These are phyloP conservation scores for Gossypium sturtianum DNA, from an alignment of 345 rosid genomes.

Conservation along the genomic window DNA sequence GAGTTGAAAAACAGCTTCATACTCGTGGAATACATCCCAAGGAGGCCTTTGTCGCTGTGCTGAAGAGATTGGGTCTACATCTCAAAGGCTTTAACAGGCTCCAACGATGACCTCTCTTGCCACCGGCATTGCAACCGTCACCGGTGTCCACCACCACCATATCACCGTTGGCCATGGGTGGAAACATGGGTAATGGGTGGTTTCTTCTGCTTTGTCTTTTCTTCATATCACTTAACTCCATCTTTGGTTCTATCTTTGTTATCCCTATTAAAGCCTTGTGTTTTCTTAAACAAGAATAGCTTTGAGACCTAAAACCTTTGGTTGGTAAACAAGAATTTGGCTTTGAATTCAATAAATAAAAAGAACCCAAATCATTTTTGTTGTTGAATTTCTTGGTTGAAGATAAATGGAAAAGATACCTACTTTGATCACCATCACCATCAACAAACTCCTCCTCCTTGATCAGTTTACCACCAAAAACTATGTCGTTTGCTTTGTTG, in stretches of 20 bases:
- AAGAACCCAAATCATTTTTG: not conserved
- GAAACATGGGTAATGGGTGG: constrained; percentile 26
- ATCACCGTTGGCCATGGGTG: not conserved
- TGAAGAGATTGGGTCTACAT: constrained; percentile 10
- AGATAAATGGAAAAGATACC: not conserved
- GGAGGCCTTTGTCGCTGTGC: constrained; percentile 18
- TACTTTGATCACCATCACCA: not conserved
- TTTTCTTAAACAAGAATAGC: not conserved
- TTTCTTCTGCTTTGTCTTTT: constrained; percentile 30
- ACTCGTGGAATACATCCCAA: constrained; percentile 21
- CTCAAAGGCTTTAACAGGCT: constrained; percentile 14
- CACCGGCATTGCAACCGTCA: not conserved
- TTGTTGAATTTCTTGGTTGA: not conserved
- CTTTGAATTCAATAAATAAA: not conserved
- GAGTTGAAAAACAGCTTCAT: not conserved
- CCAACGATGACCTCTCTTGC: not conserved
- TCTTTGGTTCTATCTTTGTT: constrained; percentile 27
- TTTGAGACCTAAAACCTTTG: not conserved
- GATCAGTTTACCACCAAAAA: constrained; percentile 21
- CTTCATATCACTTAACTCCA: constrained; percentile 39
- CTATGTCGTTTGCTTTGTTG: not conserved
- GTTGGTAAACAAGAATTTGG: not conserved
- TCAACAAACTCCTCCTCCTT: not conserved
- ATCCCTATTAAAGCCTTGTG: constrained; percentile 28
- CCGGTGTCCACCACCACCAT: not conserved